Base-by-base conservation (phyloP, 495 filamentous ascomycete species). In the Hyaloscypha hepaticicola region DNA sequence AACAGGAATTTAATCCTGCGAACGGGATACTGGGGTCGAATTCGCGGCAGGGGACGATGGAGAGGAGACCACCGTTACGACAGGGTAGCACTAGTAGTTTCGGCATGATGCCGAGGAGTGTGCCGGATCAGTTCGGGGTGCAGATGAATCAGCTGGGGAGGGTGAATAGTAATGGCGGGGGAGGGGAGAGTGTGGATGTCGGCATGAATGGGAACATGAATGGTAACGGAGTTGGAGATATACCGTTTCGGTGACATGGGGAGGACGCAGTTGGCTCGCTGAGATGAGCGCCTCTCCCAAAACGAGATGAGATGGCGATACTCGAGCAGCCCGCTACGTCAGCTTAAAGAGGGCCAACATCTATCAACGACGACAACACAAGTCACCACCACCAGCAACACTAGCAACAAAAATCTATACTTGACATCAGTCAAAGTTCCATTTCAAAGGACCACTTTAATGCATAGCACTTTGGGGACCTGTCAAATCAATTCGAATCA, bases 71-170 rank as follows among this genome's bases (percentile, higher is more conserved):
- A 11, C 70, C 70, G 4, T 24, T 70, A 27, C 24, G 68, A 56
- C 70, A 70, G 49, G 49, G 28, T 7, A 64, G 64, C 49, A 55
- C 53, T 1, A 59, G 63, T 25, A 64, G 45, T 14, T 66, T 58
- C 48, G 63, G 61, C 5, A 38, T 66, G 21, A 68, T 72, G 14
- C 70, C 70, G n/a, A 56, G 70, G 41, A 72, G 70, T 63, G 60
- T 72, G 11, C 70, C 70, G 0, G 70, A 65, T 24, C 55, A 64
- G 19, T 70, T 53, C 19, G 38, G 38, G 11, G 38, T 45, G 38
- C n/a, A n/a, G n/a, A 45, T 45, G 38, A 45, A 64, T 29, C 61
- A 68, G 12, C 24, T 64, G 29, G 48, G 60, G 31, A 48, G 61
- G 19, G n/a, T 33, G 50, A 57, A 45, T 41, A 64, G 55, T 51